phyloP scores from a whole-genome alignment of 2,329 filamentous ascomycete species.

The Aspergillus alliaceus region DNA sequence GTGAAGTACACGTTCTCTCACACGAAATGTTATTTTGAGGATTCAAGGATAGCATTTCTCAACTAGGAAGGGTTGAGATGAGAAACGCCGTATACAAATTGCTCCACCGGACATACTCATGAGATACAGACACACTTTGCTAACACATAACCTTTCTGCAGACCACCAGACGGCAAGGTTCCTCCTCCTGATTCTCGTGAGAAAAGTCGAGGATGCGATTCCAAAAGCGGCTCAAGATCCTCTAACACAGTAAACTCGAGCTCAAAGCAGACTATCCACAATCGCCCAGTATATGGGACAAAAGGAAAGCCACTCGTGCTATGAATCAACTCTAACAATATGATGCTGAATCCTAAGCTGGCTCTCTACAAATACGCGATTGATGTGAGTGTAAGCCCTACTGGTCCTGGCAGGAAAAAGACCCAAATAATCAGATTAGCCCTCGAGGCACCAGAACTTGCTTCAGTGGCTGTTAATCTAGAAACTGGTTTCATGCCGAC shows the following conservation, averaged over 20 bases:
- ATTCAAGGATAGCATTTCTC: background rate
- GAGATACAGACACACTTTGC: background rate
- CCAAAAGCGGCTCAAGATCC: background rate
- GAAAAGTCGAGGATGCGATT: background rate
- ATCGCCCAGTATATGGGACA: background rate
- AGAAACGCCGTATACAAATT: background rate
- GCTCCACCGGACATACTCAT: background rate
- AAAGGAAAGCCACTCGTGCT: background rate
- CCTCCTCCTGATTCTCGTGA: background rate
- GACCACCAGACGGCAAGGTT: background rate
- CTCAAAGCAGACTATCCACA: background rate
- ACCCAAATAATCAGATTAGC: background rate
- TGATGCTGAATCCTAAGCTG: background rate
- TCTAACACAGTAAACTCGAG: background rate
- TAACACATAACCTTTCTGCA: background rate
- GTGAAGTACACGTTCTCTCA: too few species aligned
- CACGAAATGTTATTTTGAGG: background rate
- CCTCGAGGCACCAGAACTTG: background rate
- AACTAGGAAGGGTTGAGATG: background rate
- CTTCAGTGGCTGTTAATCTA: background rate
- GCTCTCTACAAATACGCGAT: background rate
- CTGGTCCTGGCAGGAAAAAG: background rate
- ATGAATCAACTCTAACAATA: background rate
- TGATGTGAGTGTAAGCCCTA: background rate
- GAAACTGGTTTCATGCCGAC: background rate